Percentiles rank a stretch among this genome's conserved stretches.
Evolutionary conservation across 2,329 filamentous ascomycete species (phyloP).

Genomic region (Myotisia sp.): DNA sequence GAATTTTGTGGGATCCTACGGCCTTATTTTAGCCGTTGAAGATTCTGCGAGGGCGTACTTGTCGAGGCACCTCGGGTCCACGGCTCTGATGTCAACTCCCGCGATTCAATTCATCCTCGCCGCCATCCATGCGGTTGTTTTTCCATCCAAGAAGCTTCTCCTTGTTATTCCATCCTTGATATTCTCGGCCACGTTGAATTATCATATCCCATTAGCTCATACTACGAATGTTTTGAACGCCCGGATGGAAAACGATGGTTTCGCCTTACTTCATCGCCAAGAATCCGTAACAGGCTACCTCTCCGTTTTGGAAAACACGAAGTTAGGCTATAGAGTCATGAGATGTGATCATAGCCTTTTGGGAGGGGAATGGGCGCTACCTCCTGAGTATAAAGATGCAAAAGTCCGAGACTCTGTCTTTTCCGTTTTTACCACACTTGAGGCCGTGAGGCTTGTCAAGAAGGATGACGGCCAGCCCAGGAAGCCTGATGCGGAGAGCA

Average conservation of each 20-base stretch:
- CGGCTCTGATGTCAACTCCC: conserved; percentile 53
- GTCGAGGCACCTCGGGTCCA: conserved; percentile 43
- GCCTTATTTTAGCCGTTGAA: conserved; percentile 42
- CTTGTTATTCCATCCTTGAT: conserved; percentile 55
- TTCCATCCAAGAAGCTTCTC: conserved; percentile 54
- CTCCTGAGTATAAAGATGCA: conserved; percentile 36
- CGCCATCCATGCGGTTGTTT: conserved; percentile 48
- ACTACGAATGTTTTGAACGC: conserved; percentile 51
- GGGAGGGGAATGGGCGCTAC: conserved; percentile 71
- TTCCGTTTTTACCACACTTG: conserved; percentile 88
- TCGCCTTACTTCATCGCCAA: conserved; percentile 60
- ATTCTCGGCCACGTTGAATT: conserved; percentile 53
- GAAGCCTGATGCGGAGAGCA: conserved; percentile 49
- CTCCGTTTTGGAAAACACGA: conserved; percentile 66
- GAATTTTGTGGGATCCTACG: conserved; percentile 53
- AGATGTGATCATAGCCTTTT: conserved; percentile 89
- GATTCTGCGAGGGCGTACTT: conserved; percentile 29
- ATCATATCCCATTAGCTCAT: conserved; percentile 51
- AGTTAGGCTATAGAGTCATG: conserved; percentile 62
- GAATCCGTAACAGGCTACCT: conserved; percentile 88
- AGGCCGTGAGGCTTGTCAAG: conserved; percentile 72
- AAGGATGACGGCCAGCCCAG: conserved; percentile 25
- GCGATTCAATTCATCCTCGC: conserved; percentile 57
- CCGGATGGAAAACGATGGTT: conserved; percentile 51
- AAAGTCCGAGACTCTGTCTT: conserved; percentile 74